Conservation (phyloP, 1,284 basidiomycete species). For the Vanrija pseudolonga region DNA sequence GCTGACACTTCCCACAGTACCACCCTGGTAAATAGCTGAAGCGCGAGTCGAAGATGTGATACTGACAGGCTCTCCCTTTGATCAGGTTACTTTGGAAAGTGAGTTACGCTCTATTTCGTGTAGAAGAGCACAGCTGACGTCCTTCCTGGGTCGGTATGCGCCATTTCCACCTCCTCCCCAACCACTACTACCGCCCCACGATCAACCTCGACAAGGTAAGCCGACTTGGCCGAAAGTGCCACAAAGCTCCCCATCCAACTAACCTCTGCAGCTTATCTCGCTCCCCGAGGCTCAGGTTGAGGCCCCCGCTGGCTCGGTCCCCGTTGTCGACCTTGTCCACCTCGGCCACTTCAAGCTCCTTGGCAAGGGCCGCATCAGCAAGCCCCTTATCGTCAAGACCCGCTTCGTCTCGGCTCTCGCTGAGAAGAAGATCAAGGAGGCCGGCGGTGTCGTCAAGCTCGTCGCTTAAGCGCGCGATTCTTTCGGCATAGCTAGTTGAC, state of each 20-base stretch:
- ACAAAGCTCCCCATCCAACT: not conserved
- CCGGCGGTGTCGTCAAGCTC: conserved; percentile 86
- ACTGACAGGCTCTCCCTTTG: too few relatives aligned
- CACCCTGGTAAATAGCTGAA: conserved; percentile 73
- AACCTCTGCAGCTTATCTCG: conserved; percentile 41
- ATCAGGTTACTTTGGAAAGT: conserved; percentile 99
- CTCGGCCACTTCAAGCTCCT: conserved; percentile 85
- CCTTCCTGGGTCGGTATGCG: conserved; percentile 80
- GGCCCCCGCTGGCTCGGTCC: conserved; percentile 59
- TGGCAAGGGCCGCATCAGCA: conserved; percentile 49
- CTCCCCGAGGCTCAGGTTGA: conserved; percentile 51
- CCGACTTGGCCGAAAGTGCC: not conserved
- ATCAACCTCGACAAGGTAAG: conserved; percentile 89
- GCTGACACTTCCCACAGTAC: conserved; percentile 55
- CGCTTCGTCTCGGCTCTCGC: conserved; percentile 85
- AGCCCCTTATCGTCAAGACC: conserved; percentile 91
- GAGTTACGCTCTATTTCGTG: too few relatives aligned
- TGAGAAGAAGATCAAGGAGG: conserved; percentile 77
- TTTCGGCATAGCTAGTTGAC: not conserved
- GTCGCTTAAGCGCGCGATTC: conserved; percentile 64
- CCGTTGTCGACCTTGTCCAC: conserved; percentile 81
- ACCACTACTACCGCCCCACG: conserved; percentile 83
- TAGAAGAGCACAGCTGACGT: too few relatives aligned
- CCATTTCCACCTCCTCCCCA: conserved; percentile 92
- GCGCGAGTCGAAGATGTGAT: not conserved